Conservation (phyloP, 108 stramenopile genomes). For the Pseudonitzschia pungens region DNA sequence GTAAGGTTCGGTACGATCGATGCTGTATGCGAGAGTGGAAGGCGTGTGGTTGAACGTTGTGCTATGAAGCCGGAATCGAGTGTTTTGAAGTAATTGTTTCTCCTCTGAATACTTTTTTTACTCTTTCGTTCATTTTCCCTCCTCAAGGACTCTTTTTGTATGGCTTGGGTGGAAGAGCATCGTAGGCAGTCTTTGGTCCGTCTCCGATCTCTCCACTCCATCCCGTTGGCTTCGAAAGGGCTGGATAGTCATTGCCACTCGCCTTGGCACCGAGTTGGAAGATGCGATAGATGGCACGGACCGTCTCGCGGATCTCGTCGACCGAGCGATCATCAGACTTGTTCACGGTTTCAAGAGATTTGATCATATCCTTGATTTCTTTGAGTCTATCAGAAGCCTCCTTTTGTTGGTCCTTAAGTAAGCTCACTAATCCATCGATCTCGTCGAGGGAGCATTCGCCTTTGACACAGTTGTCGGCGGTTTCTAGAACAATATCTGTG, state of each 20-base stretch:
- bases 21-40: neutral
- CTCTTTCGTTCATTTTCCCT: neutral
- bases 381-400: conserved; percentile 53
- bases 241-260: conserved; percentile 74
- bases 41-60: neutral
- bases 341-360: conserved; percentile 63
- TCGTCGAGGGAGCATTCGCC: conserved; percentile 74
- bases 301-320: conserved; percentile 71
- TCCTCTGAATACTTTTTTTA: neutral
- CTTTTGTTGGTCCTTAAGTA: conserved; percentile 72
- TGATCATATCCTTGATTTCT: conserved; percentile 58
- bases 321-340: conserved; percentile 42
- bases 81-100: neutral
- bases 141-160: conserved; percentile 17
- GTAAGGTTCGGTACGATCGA: neutral
- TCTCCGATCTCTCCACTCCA: conserved; percentile 73
- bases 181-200: conserved; percentile 71
- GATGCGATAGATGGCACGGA: conserved; percentile 73
- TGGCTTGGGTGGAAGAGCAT: conserved; percentile 70
- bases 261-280: conserved; percentile 71
- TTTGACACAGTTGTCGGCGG: conserved; percentile 59
- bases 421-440: conserved; percentile 56
- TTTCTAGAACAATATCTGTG: conserved; percentile 50
- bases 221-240: conserved; percentile 59
- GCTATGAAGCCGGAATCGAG: neutral